Evolutionary conservation across 257 asterid species (phyloP), one percentile per base, ranked within the genome.

Genomic region (Gentiana dahurica): DNA sequence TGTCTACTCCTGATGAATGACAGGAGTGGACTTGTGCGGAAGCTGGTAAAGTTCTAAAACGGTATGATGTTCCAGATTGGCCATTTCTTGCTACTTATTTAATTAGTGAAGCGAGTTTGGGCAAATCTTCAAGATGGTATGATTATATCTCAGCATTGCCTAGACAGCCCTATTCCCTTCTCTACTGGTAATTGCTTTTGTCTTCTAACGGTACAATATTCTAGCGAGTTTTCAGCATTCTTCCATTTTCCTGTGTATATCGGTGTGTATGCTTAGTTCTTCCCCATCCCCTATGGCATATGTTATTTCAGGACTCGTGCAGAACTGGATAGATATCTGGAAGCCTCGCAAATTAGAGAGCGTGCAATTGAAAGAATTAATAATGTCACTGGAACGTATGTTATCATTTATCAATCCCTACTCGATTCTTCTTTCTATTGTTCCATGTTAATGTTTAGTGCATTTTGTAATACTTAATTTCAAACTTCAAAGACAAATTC

Each of bases 291-390:
- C 91, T 77, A 82, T 86, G 85, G 85, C 80, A 66, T 81, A 57
- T 80, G 79, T 90, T 72, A 77, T 90, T 80, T 84, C 96, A 90
- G 97, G 97, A 90, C 96, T 58, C 95, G 75, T 57, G 66, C 95
- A 38, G 97, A 90, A 64, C 77, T 90, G 51, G 97, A 90, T 61
- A 80, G 88, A 66, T 90, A 90, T 71, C 81, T 90, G 58, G 95
- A 86, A 79, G 96, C 97, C 59, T 90, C 97, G 46, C 87, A 86
- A 66, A 90, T 90, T 63, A 73, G 96, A 71, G 80, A 80, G 55
- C 78, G 96, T 44, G 96, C 96, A 24, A 81, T 84, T 60, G 94
- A 90, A 73, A 84, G 97, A 81, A 75, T 84, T 69, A 90, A 80
- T 64, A 79, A 76, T 65, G 97, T 90, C 60, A 73, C 68, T 69